phyloP scores from a whole-genome alignment of 805 yeast genomes.

The Saccharomycopsis schoenii region DNA sequence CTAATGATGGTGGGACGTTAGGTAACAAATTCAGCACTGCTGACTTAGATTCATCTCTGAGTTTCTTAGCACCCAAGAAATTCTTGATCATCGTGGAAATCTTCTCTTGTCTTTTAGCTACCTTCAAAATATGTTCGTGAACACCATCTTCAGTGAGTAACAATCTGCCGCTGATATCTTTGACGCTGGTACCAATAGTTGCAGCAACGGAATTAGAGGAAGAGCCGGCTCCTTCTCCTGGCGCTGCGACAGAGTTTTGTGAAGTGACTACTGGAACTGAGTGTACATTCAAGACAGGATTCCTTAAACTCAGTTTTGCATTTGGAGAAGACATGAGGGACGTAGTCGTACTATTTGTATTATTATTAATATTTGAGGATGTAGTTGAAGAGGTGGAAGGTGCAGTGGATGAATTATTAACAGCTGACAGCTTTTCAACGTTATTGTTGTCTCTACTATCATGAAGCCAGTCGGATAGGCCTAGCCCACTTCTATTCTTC shows the following conservation, averaged over 20 bases:
- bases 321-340: constrained; percentile 16
- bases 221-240: constrained; percentile 1
- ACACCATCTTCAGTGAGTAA: constrained; percentile 52
- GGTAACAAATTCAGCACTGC: constrained; percentile 62
- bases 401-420: not conserved
- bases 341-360: constrained; percentile 2
- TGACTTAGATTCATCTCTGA: constrained; percentile 59
- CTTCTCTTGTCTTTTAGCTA: constrained; percentile 72
- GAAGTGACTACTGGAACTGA: not conserved
- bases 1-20: constrained; percentile 56
- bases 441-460: not conserved
- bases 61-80: constrained; percentile 61
- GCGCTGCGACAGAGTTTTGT: constrained; percentile 8
- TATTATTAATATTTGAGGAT: constrained; percentile 14
- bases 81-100: constrained; percentile 66
- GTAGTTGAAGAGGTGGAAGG: not conserved
- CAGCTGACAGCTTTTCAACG: not conserved
- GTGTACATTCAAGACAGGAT: not conserved
- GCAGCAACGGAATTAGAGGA: not conserved
- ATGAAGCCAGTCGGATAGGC: not conserved
- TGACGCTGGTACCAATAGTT: not conserved
- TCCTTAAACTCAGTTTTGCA: not conserved
- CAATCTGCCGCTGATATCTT: constrained; percentile 31
- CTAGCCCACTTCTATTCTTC: not conserved
- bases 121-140: constrained; percentile 73